A percentile compares a stretch with the other conserved stretches of the same genome.
Evolutionary conservation across 2,329 filamentous ascomycete species (phyloP).

Genomic region (Neonectria magnoliae): DNA sequence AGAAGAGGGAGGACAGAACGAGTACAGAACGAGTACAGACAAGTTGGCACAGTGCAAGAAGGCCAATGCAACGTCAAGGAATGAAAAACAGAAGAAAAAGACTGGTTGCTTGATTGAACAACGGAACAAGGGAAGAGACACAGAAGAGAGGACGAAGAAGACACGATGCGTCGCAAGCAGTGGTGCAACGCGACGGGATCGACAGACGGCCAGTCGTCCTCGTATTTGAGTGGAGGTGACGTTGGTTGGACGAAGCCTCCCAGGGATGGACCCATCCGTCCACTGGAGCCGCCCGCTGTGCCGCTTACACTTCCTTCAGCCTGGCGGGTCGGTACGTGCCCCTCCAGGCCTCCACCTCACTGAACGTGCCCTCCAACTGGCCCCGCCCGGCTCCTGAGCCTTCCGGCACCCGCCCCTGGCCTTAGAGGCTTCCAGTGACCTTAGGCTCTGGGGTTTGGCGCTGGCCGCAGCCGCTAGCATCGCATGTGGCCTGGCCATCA

Average conservation of each 20-base stretch:
- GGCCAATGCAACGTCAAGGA: neutral
- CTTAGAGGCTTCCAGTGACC: neutral
- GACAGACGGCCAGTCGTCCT: slow-evolving; percentile 28
- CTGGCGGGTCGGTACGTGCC: neutral
- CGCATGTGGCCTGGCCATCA: neutral
- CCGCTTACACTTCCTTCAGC: neutral
- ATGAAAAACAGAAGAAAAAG: neutral
- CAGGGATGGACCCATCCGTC: neutral
- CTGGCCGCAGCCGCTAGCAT: neutral
- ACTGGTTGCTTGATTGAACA: neutral
- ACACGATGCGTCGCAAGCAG: slow-evolving; percentile 29
- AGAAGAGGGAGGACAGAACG: slow-evolving; percentile 4
- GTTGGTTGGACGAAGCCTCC: slow-evolving; percentile 19
- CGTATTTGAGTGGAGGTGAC: slow-evolving; percentile 31
- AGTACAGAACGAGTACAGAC: slow-evolving; percentile 3
- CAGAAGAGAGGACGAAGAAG: slow-evolving; percentile 14
- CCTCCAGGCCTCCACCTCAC: no score
- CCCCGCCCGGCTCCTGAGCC: neutral
- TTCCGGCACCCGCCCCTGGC: neutral
- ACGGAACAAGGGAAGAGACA: neutral
- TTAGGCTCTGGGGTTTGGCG: neutral
- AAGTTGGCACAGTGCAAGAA: neutral
- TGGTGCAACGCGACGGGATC: slow-evolving; percentile 36
- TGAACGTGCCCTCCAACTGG: neutral
- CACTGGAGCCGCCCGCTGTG: neutral